These are phyloP conservation scores for Soucietia sequanensis DNA, from an alignment of 805 yeast genomes.

Conservation along the genomic window DNA sequence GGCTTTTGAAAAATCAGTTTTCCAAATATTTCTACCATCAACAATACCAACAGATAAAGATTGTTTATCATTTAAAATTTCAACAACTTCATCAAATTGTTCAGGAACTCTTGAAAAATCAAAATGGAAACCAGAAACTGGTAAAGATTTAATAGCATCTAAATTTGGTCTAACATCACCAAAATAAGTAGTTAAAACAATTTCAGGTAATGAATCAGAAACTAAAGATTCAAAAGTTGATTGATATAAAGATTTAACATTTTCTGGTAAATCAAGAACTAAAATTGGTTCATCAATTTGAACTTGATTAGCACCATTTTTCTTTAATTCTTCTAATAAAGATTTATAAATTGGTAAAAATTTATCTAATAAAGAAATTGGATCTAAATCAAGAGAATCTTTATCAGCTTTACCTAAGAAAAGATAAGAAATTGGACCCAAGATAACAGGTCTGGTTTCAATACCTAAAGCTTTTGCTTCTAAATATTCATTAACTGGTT, in stretches of 20 bases:
- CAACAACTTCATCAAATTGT: conserved; percentile 82
- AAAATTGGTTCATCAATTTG: conserved; percentile 98
- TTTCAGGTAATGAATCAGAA: conserved; percentile 70
- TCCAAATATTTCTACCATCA: conserved; percentile 99
- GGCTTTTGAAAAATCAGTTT: conserved; percentile 90
- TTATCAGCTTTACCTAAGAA: conserved; percentile 97
- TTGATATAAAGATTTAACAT: conserved; percentile 83
- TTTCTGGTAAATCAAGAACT: conserved; percentile 87
- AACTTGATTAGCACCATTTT: conserved; percentile 92
- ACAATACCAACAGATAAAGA: conserved; percentile 93
- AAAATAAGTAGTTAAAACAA: conserved; percentile 87
- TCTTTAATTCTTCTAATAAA: conserved; percentile 80
- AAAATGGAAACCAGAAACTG: conserved; percentile 94
- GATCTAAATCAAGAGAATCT: conserved; percentile 93
- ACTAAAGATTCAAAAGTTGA: conserved; percentile 79
- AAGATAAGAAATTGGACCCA: conserved; percentile 96
- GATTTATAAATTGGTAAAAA: conserved; percentile 91
- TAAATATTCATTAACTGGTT: conserved; percentile 95
- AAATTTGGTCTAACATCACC: conserved; percentile 99
- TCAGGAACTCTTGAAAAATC: conserved; percentile 96
- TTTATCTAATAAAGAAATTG: conserved; percentile 85
- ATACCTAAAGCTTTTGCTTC: conserved; percentile 97
- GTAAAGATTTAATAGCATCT: conserved; percentile 81
- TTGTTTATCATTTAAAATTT: conserved; percentile 67
- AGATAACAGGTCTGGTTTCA: conserved; percentile 94